Evolutionary conservation across 2,329 filamentous ascomycete species (phyloP), one percentile per base, ranked within the genome.

Genomic region (Hirsutella rhossiliensis): DNA sequence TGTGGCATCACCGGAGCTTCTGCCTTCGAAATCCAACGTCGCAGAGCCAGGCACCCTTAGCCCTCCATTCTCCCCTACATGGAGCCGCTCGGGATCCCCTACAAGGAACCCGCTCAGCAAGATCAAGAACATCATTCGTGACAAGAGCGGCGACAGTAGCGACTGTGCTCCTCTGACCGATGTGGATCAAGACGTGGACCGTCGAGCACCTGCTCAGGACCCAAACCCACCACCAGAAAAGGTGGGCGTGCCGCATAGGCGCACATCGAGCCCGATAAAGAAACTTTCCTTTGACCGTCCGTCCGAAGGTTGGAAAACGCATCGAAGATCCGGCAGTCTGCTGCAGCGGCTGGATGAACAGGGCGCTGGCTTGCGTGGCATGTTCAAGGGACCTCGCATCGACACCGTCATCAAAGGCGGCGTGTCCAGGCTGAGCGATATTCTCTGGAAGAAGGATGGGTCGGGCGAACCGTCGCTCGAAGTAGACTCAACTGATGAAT

Each of bases 341-440:
- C 68, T 64, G 19, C 59, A 65, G 17, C 66, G 57, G 20, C 31
- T 48, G 1, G 62, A 65, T 15, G 62, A 66, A 12, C 53, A 54
- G 34, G 46, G 42, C 15, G 45, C 56, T 37, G 57, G 62, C 13
- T 41, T 64, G 15, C 77, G 81, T 37, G 79, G 82, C 7, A 81
- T 95, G 40, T 83, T 95, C 63, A 90, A 87, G 63, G 82, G 80
- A 3, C 76, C 79, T 41, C 73, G 84, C 44, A 79, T 90, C 49
- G 84, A 87, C 48, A 84, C 78, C 28, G 73, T 87, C 28, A 75
- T 94, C 38, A 72, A 74, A 23, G 75, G 68, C 7, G 64, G 75
- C 20, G 72, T 78, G 6, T 75, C 72, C 23, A 76, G 71, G 52
- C 59, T 79, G 13, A 69, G 73, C 28, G 75, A 78, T 42, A 63